These are phyloP conservation scores for Fallopia convolvulus DNA, from an alignment of 148 eudicot species.

Conservation along the genomic window DNA sequence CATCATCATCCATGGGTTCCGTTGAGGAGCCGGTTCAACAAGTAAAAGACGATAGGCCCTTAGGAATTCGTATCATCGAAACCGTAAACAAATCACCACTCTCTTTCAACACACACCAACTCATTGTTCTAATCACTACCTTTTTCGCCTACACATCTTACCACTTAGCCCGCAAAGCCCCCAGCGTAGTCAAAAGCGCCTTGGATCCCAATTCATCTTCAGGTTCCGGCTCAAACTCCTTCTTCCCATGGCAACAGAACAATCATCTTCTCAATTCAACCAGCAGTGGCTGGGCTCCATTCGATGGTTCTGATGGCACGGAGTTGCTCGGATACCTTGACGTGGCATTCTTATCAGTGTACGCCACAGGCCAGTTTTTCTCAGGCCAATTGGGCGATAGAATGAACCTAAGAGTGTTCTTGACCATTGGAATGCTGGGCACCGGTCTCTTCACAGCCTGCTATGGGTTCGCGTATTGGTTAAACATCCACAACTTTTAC, in stretches of 20 bases:
- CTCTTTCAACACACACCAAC: slow-evolving; percentile 69
- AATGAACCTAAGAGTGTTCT: slow-evolving; percentile 55
- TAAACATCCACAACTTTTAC: slow-evolving; percentile 58
- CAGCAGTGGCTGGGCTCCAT: slow-evolving; percentile 74
- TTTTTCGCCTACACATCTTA: slow-evolving; percentile 70
- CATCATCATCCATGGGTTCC: slow-evolving; percentile 31
- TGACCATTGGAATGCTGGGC: slow-evolving; percentile 78
- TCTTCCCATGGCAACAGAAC: slow-evolving; percentile 26
- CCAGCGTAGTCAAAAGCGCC: slow-evolving; percentile 78
- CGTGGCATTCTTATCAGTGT: slow-evolving; percentile 67
- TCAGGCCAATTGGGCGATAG: slow-evolving; percentile 87
- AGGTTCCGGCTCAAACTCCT: slow-evolving; percentile 16
- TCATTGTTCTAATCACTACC: slow-evolving; percentile 57
- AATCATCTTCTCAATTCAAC: not conserved
- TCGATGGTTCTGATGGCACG: slow-evolving; percentile 62
- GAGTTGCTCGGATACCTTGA: slow-evolving; percentile 75
- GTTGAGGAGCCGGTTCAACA: slow-evolving; percentile 26
- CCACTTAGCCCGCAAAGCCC: slow-evolving; percentile 74
- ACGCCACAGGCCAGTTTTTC: slow-evolving; percentile 69
- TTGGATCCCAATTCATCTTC: slow-evolving; percentile 55
- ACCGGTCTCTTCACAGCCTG: slow-evolving; percentile 74
- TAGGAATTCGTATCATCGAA: slow-evolving; percentile 55
- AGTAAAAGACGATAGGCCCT: slow-evolving; percentile 45
- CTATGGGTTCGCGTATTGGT: slow-evolving; percentile 80
- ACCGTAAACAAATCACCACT: slow-evolving; percentile 30